Evolutionary conservation across 257 asterid genomes (phyloP), one percentile per base, ranked within the genome.

Genomic region (Datura wrightii): DNA sequence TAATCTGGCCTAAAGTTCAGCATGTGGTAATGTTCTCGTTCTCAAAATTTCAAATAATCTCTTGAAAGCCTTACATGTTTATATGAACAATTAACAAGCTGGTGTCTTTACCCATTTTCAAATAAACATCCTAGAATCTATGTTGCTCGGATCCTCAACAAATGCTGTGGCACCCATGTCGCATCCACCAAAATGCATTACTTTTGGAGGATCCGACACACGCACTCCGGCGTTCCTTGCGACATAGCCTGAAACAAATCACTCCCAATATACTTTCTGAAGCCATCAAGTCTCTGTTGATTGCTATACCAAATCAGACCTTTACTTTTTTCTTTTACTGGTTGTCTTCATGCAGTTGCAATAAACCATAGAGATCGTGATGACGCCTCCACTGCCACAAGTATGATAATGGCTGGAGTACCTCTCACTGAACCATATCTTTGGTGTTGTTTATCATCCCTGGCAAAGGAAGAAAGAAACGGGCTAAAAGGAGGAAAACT

Each of bases 371-470:
- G 87, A 15, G 94, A 92, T 48, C 54, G 87, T 31, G 91, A 92
- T 56, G 91, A 66, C 37, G 91, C 89, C 83, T 86, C 82, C 19
- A 56, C 85, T 69, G 93, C 96, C 4, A 89, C 85, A 85, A 89
- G 93, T 91, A 96, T 94, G 99, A 91, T 96, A 56, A 86, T 86
- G 62, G 88, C 91, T 8, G 97, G 97, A 60, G 52, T 96, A 55
- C 97, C 97, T 56, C 94, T 94, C 36, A 86, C 84, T 52, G 98
- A 96, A 67, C 97, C 99, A 2, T 88, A 89, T 88, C 97, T 96
- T 79, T 94, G 89, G 54, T 72, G 71, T 83, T 93, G 99, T 84
- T 72, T 96, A 72, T 85, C 86, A 50, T 41, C 24, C 34, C 78
- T 94, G 83, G 93, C 86, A 16, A 86, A 46, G 18, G 67, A 31